Conservation (phyloP, 768 basidiomycete genomes). For the Russula sp. region DNA sequence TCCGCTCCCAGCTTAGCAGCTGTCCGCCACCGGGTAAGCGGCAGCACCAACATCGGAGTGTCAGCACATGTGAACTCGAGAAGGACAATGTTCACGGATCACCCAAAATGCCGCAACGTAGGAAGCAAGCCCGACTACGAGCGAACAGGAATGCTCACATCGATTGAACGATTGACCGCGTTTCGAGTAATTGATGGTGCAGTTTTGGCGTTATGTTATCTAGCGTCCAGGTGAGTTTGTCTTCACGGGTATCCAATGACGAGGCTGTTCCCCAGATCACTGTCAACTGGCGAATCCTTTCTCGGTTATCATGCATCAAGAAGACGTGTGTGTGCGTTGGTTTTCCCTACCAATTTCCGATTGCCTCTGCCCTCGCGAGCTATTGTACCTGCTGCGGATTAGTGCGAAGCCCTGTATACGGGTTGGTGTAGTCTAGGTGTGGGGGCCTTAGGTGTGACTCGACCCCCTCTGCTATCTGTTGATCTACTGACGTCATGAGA, state of each 20-base stretch:
- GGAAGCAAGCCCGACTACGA: conserved; percentile 60
- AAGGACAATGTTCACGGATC: conserved; percentile 97
- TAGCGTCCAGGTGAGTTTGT: conserved; percentile 71
- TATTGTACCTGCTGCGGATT: conserved; percentile 81
- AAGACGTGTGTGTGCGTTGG: conserved; percentile 85
- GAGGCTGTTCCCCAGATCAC: conserved; percentile 51
- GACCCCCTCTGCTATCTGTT: conserved; percentile 92
- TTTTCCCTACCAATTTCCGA: neutral
- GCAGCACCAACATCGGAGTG: conserved; percentile 91
- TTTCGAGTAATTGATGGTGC: conserved; percentile 95
- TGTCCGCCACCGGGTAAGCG: conserved; percentile 60
- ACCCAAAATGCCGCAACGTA: conserved; percentile 99
- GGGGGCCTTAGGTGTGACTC: conserved; percentile 84
- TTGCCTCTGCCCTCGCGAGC: neutral
- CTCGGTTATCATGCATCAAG: conserved; percentile 93
- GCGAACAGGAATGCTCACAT: conserved; percentile 86
- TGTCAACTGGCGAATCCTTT: conserved; percentile 97
- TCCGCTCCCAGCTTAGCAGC: conserved; percentile 41
- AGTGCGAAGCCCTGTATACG: conserved; percentile 84
- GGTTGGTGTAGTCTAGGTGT: conserved; percentile 90
- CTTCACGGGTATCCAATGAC: neutral
- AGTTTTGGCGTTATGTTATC: conserved; percentile 90
- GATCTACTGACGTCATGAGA: too few relatives aligned
- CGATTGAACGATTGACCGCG: conserved; percentile 98
- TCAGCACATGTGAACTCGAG: conserved; percentile 95